phyloP scores from a whole-genome alignment of 108 stramenopile species.

The Cyclostephanos tholiformis region DNA sequence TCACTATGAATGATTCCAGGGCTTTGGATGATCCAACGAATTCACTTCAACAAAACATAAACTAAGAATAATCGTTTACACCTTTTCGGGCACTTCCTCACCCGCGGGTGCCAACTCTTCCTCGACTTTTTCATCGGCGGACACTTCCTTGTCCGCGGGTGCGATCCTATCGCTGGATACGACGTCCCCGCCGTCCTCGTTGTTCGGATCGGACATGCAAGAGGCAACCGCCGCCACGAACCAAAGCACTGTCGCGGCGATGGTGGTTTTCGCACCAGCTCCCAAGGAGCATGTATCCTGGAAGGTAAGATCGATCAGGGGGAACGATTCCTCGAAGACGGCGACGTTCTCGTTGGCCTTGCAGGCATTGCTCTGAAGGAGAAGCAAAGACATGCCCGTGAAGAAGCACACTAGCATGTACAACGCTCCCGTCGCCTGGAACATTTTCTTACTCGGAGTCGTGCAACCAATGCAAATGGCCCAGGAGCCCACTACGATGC shows the following conservation, averaged over 20 bases:
- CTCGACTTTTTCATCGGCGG: no score
- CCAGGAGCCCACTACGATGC: constrained; percentile 38
- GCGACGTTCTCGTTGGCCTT: constrained; percentile 21
- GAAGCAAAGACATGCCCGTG: constrained; percentile 47
- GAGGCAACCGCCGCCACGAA: constrained; percentile 37
- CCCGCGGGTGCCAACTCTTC: no score
- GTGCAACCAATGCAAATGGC: constrained; percentile 31
- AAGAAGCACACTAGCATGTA: constrained; percentile 43
- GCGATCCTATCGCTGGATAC: no score
- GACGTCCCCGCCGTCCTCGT: no score
- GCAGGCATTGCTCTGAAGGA: constrained; percentile 53
- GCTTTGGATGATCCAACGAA: no score
- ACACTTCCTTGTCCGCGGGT: no score
- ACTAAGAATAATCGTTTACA: no score
- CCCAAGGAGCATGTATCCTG: constrained; percentile 27
- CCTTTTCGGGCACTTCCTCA: no score
- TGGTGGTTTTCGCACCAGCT: constrained; percentile 35
- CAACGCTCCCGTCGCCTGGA: constrained; percentile 16
- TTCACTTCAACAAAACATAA: no score
- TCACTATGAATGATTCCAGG: no score
- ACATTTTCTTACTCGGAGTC: constrained; percentile 3
- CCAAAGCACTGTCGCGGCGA: constrained; percentile 50
- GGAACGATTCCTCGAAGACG: not conserved
- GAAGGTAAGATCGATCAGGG: constrained; percentile 12
- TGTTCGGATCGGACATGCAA: not conserved